These are phyloP conservation scores for Podaxis mareebaensis DNA, from an alignment of 768 basidiomycete species.

Conservation along the genomic window DNA sequence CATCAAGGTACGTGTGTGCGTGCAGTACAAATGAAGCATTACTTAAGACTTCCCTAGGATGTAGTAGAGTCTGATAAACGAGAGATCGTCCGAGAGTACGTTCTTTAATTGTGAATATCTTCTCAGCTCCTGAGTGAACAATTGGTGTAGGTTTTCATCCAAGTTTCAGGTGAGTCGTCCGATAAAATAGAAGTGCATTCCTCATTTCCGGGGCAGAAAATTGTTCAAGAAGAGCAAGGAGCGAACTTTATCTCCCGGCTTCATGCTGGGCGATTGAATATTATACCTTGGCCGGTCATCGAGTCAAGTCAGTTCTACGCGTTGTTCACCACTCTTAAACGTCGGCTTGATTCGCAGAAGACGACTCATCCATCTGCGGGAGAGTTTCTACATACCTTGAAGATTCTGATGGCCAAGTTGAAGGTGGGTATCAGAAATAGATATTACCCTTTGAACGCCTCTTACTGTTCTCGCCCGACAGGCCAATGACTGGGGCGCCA, in stretches of 20 bases:
- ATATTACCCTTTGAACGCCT: not conserved
- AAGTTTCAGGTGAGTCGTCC: constrained; percentile 41
- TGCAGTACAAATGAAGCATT: not conserved
- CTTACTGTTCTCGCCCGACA: constrained; percentile 20
- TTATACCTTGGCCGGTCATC: constrained; percentile 70
- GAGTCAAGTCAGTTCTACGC: constrained; percentile 61
- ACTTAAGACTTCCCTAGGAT: constrained; percentile 38
- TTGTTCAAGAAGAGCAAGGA: constrained; percentile 62
- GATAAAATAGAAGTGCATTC: not conserved
- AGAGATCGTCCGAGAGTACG: constrained; percentile 61
- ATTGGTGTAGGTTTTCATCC: constrained; percentile 43
- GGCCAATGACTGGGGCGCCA: constrained; percentile 66
- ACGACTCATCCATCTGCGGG: constrained; percentile 51
- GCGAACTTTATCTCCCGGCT: constrained; percentile 65
- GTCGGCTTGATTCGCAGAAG: constrained; percentile 46
- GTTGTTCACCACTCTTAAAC: constrained; percentile 48
- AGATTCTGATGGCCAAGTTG: constrained; percentile 67
- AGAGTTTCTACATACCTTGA: constrained; percentile 56
- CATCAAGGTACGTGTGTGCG: constrained; percentile 46
- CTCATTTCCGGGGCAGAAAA: constrained; percentile 35
- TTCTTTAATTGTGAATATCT: not conserved
- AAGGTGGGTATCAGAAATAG: constrained; percentile 39
- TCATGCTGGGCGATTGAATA: constrained; percentile 53
- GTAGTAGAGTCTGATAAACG: constrained; percentile 61
- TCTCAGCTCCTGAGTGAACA: not conserved